A percentile compares a stretch with the other conserved stretches of the same genome.
These are phyloP conservation scores for Sporothrix brasiliensis DNA, from an alignment of 2,329 filamentous ascomycete genomes.

Conservation along the genomic window DNA sequence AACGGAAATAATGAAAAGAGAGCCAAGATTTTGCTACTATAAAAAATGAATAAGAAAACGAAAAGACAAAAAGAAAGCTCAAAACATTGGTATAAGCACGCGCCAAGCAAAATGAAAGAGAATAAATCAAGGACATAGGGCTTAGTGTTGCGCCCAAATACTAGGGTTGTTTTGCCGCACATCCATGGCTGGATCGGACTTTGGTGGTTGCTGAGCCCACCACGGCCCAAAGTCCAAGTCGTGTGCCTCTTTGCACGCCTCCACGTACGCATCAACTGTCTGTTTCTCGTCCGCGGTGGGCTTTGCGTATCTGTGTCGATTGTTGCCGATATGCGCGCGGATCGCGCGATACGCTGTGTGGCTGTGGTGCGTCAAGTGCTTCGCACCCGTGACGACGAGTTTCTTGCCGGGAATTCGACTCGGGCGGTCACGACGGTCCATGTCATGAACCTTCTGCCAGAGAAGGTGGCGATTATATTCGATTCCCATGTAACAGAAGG, in stretches of 20 bases:
- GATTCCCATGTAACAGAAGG: neutral
- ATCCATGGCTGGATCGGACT: slow-evolving; percentile 27
- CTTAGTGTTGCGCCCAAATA: too few species aligned
- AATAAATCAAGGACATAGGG: neutral
- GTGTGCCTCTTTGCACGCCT: slow-evolving; percentile 27
- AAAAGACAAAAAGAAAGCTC: neutral
- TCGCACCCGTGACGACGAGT: neutral
- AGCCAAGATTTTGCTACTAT: neutral
- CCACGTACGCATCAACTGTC: slow-evolving; percentile 26
- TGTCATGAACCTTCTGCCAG: too few species aligned
- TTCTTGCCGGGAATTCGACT: neutral
- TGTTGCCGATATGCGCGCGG: neutral
- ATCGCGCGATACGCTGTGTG: neutral
- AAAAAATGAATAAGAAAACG: neutral
- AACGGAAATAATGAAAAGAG: neutral
- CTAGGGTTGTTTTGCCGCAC: too few species aligned
- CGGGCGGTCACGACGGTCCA: neutral
- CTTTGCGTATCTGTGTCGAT: neutral
- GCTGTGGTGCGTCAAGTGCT: neutral
- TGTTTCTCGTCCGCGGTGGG: neutral
- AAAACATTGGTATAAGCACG: too few species aligned
- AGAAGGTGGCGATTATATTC: neutral
- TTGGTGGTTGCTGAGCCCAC: slow-evolving; percentile 34
- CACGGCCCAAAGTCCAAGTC: slow-evolving; percentile 24
- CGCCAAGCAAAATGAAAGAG: neutral